Percentiles rank a stretch among this genome's conserved stretches.
phyloP scores from a whole-genome alignment of 129 eudicot genomes.

The carrot (Daucus carota) region DH1_v3.0 NC_030384.2:36779501-36780000 shows the following conservation, averaged over 20 bases:
- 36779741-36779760: slow-evolving; percentile 42
- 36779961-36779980: not conserved
- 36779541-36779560: slow-evolving; percentile 47
- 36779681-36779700: slow-evolving; percentile 23
- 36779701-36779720: slow-evolving; percentile 34
- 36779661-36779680: slow-evolving; percentile 34
- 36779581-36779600: slow-evolving; percentile 79
- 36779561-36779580: slow-evolving; percentile 60
- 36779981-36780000: not conserved
- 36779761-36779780: slow-evolving; percentile 68
- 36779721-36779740: slow-evolving; percentile 30
- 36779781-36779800: not conserved
- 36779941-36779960: not conserved
- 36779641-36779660: slow-evolving; percentile 31
- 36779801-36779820: not conserved
- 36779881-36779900: not conserved
- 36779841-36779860: not conserved
- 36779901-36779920: not conserved
- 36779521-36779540: slow-evolving; percentile 50
- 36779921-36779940: not conserved
- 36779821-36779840: not conserved
- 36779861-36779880: not conserved
- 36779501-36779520: slow-evolving; percentile 35
- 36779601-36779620: slow-evolving; percentile 75
- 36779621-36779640: slow-evolving; percentile 60